These are phyloP conservation scores for Alternaria tenuissima DNA, from an alignment of 2,329 filamentous ascomycete genomes.

Conservation along the genomic window DNA sequence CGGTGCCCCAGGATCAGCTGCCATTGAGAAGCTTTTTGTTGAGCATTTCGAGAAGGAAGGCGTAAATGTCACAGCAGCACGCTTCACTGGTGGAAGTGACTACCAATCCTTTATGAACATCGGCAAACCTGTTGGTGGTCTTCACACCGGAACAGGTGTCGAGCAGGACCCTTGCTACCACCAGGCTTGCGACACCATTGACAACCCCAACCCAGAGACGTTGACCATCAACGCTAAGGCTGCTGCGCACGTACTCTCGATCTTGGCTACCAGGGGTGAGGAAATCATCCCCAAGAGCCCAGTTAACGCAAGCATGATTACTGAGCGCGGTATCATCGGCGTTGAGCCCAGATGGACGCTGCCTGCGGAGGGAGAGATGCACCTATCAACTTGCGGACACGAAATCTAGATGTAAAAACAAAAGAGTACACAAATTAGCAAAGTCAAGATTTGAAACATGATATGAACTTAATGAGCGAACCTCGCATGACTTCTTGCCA, in stretches of 20 bases:
- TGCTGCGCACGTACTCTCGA: conserved; percentile 47
- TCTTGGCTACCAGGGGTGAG: conserved; percentile 42
- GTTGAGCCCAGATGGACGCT: conserved; percentile 43
- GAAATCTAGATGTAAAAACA: conserved; percentile 28
- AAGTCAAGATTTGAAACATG: background rate
- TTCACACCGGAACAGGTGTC: conserved; percentile 53
- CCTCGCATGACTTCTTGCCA: background rate
- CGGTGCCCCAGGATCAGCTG: conserved; percentile 45
- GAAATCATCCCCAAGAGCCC: conserved; percentile 48
- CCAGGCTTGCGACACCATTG: conserved; percentile 49
- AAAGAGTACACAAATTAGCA: background rate
- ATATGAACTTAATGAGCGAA: background rate
- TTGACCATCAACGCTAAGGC: conserved; percentile 50
- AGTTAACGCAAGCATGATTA: conserved; percentile 42
- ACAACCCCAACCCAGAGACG: conserved; percentile 50
- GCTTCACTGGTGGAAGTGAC: conserved; percentile 52
- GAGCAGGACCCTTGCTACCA: conserved; percentile 54
- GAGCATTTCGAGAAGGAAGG: conserved; percentile 47
- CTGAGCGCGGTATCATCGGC: conserved; percentile 36
- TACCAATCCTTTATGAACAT: conserved; percentile 53
- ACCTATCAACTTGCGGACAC: conserved; percentile 43
- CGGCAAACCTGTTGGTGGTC: conserved; percentile 51
- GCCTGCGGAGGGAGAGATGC: conserved; percentile 38
- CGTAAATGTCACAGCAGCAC: conserved; percentile 48
- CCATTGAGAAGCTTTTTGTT: conserved; percentile 49